Evolutionary conservation across 2,329 filamentous ascomycete genomes (phyloP).

Genomic region (Ophiostoma fasciatum): DNA sequence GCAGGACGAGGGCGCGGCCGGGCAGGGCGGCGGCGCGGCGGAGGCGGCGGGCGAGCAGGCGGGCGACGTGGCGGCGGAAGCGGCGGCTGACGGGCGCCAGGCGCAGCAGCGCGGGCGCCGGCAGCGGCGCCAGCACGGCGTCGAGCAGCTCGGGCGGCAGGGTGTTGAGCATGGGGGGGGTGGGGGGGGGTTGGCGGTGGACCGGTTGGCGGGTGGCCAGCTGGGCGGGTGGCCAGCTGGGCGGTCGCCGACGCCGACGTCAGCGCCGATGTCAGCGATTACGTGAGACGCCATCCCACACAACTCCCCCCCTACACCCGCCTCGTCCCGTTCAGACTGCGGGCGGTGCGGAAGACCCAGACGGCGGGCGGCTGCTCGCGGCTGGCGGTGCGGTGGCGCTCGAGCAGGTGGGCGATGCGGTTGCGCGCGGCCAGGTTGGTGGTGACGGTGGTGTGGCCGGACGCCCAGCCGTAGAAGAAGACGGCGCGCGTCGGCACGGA

Average conservation of each 20-base stretch:
- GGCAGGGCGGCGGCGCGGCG: constrained; percentile 36
- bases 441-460: constrained; percentile 49
- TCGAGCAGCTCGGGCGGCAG: constrained; percentile 17
- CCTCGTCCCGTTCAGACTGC: constrained; percentile 10
- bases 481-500: constrained; percentile 45
- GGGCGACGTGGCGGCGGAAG: constrained; percentile 17
- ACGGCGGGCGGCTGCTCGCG: constrained; percentile 7
- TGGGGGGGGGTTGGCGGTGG: no score
- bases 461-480: constrained; percentile 57
- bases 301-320: no score
- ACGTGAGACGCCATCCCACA: no score
- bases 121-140: constrained; percentile 16
- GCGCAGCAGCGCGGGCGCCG: constrained; percentile 16
- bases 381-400: constrained; percentile 5
- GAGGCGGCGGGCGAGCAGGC: constrained; percentile 18
- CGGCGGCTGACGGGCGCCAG: constrained; percentile 16
- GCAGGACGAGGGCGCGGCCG: constrained; percentile 55
- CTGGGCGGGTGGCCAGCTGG: no score
- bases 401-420: constrained; percentile 29
- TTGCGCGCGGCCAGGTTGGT: constrained; percentile 55
- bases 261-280: no score
- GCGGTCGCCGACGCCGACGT: no score
- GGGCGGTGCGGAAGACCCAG: constrained; percentile 7
- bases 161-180: no score
- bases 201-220: no score